phyloP scores from a whole-genome alignment of 495 filamentous ascomycete species.

The Annulohypoxylon maeteangense region DNA sequence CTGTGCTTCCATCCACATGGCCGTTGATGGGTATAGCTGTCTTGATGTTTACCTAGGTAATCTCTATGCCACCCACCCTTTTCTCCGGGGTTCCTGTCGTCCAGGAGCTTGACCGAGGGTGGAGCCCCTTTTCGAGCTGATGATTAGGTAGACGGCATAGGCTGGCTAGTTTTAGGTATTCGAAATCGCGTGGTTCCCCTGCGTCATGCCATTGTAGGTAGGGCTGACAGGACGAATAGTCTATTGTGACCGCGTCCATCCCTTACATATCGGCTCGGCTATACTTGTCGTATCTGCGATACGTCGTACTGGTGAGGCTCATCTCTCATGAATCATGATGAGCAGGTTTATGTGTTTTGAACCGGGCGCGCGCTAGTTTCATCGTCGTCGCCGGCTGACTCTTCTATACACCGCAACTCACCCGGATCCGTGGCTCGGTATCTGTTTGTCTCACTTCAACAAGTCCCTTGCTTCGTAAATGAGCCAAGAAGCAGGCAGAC shows the following conservation, averaged over 20 bases:
- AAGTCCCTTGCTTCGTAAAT: background rate
- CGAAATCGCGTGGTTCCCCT: slow-evolving; percentile 1
- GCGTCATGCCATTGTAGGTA: background rate
- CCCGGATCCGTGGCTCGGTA: background rate
- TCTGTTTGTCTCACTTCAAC: background rate
- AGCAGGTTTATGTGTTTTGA: background rate
- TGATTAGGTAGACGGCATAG: background rate
- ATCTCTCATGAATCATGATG: background rate
- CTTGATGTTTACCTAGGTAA: background rate
- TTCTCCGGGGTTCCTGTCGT: background rate
- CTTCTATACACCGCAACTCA: slow-evolving; percentile 4
- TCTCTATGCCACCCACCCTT: background rate
- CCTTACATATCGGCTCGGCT: background rate
- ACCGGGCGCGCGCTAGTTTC: background rate
- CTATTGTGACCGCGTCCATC: slow-evolving; percentile 9
- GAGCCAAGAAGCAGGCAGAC: background rate
- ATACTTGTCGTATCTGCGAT: slow-evolving; percentile 5
- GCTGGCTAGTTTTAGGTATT: background rate
- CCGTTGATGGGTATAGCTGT: background rate
- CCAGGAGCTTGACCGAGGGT: slow-evolving; percentile 14
- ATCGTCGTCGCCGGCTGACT: background rate
- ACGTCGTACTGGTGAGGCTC: slow-evolving; percentile 13
- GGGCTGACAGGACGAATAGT: slow-evolving; percentile 1
- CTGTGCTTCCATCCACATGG: background rate
- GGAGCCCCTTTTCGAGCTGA: background rate